Base-by-base conservation (phyloP, 2,329 filamentous ascomycete species). In the Chaetomium sp. region DNA sequence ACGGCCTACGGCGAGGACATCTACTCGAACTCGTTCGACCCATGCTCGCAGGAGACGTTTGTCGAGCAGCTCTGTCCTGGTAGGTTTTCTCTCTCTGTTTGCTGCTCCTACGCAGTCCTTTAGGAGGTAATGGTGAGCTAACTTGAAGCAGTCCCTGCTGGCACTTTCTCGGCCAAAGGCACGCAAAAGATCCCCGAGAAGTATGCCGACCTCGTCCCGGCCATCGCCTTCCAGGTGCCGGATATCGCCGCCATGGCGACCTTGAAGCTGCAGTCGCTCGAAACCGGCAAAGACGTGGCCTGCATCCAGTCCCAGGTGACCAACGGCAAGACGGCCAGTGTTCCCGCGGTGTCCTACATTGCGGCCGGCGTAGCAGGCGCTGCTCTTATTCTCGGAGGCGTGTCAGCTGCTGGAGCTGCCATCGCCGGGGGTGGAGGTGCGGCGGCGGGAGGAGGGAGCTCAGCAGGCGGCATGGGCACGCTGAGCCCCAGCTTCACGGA, bases 161-260 rank as follows among this genome's bases (percentile, higher is more conserved):
- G 89, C 32, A 73, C 71, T 5, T 99, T 97, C 66, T 72, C 82
- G 11, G 91, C 92, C 6, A 73, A 75, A 44, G 92, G 91, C 47
- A 74, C 73, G 3, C 87, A 94, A 69, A 71, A 76, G 35, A 88
- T 99, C 41, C 88, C 91, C 12, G 72, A 80, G 0, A 67, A 84
- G 58, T 92, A 85, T 67, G 84, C 89, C 54, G 79, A 79, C 53
- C 74, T 87, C 72, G 92, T 99, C 42, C 94, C 94, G 1, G 75
- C 82, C 2, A 95, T 99, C 62, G 92, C 92, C 10, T 99, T 96
- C 74, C 81, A 82, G 58, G 78, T 99, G 36, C 94, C 94, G 49
- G 91, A 99, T 69, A 87, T 99, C 63, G 86, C 92, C 54, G 92
- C 92, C 40, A 74, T 86, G 65, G 94, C 91, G 37, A 94, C 85